Percentiles rank a stretch among this genome's conserved stretches.
Evolutionary conservation across 768 basidiomycete genomes (phyloP).

Genomic region (Tylopilus vinaceipallidus): DNA sequence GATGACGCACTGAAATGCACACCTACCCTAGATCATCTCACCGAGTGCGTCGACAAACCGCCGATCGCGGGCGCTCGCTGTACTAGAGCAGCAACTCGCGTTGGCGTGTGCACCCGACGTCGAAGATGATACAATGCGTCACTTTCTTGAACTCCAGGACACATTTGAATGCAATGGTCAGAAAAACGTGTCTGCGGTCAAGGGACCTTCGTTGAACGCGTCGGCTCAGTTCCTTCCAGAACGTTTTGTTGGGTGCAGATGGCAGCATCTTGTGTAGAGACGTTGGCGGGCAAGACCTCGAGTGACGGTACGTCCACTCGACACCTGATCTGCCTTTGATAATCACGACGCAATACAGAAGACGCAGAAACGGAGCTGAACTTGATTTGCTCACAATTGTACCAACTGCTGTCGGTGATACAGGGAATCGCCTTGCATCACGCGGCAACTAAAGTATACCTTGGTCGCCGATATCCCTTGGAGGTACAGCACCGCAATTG

Average conservation of each 20-base stretch:
- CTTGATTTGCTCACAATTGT: constrained; percentile 49
- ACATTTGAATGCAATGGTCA: constrained; percentile 82
- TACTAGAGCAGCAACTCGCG: constrained; percentile 56
- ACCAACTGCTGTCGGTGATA: constrained; percentile 61
- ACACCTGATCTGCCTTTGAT: background rate
- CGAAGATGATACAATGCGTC: constrained; percentile 43
- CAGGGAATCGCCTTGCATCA: constrained; percentile 80
- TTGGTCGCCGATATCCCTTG: constrained; percentile 64
- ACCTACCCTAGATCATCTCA: constrained; percentile 62
- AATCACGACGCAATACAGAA: constrained; percentile 25
- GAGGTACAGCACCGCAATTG: constrained; percentile 46
- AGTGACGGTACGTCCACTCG: constrained; percentile 38
- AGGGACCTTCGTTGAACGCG: constrained; percentile 7
- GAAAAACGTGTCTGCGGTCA: constrained; percentile 22
- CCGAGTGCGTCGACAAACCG: constrained; percentile 51
- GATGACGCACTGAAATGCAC: constrained; percentile 10
- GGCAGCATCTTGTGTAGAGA: constrained; percentile 51
- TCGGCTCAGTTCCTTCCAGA: constrained; percentile 60
- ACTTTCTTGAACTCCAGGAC: constrained; percentile 68
- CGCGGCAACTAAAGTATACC: constrained; percentile 58
- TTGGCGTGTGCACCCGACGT: constrained; percentile 44
- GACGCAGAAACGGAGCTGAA: constrained; percentile 49
- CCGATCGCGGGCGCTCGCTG: constrained; percentile 53
- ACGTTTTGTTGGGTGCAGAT: constrained; percentile 60
- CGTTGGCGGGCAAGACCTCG: constrained; percentile 42